Base-by-base conservation (phyloP, 148 eudicot genomes). In the Hydrangea macrophylla region DNA sequence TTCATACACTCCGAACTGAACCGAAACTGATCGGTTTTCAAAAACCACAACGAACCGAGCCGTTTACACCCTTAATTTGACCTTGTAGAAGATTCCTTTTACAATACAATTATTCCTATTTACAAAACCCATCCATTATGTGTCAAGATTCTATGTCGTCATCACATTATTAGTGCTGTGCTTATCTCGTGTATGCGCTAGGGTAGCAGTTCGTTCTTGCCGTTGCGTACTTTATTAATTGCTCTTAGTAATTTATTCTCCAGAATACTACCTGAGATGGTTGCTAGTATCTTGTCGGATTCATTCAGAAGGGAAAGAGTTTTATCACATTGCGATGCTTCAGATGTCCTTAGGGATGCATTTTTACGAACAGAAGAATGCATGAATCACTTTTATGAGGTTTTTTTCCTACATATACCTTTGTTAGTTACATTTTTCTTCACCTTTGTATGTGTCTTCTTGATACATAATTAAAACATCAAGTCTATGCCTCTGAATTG, bases 331-430 rank as follows among this genome's bases (percentile, higher is more conserved):
- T 76, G 80, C 60, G 86, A 93, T 79, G 98, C 96, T 12, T 82
- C 96, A 20, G 96, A 93, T 78, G 95, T 90, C 60, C 92, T 93
- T 45, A 85, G 81, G 69, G 95, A 90, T 64, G 96, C 98, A 71
- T 83, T 93, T 77, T 73, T 62, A 64, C 88, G 74, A 68, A 88
- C 96, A 15, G 98, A 93, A 82, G 85, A 86, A 30, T 61, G 78
- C 82, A 63, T 93, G 68, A 75, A 83, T 73, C 81, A 88, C 71
- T 79, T 82, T 69, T 93, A 93, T 67, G 98, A 93, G 98, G 98
- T 93, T 82, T 64, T 51, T 58, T 13, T 51, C 45, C 51, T 45
- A 25, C n/a, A 37, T 26, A 59, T 67, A 28, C 11, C 55, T 62
- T 39, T 37, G 42, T 55, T 30, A 55, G 39, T 42, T 64, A 27